Conservation (phyloP, 768 basidiomycete genomes). For the Mycena capillaripes region DNA sequence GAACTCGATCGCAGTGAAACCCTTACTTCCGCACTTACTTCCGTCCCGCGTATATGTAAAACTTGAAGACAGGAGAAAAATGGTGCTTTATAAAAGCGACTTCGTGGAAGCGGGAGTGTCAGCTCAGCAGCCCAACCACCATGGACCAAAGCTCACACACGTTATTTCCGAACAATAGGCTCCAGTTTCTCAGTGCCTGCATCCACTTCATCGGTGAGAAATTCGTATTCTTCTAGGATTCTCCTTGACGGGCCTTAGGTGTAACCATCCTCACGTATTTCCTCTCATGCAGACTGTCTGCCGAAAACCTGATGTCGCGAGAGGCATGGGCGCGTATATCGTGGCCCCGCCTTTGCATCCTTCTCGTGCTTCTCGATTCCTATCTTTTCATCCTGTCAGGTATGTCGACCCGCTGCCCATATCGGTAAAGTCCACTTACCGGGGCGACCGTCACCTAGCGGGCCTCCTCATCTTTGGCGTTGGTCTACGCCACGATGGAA, state of each 20-base stretch:
- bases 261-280: conserved; percentile 25
- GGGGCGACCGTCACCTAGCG: conserved; percentile 40
- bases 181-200: conserved; percentile 3
- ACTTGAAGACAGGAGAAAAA: background rate
- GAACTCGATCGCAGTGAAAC: background rate
- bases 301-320: conserved; percentile 9
- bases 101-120: background rate
- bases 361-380: conserved; percentile 26
- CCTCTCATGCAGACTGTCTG: background rate
- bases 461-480: conserved; percentile 59
- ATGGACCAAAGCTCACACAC: background rate
- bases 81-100: background rate
- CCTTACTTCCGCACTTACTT: background rate
- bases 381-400: conserved; percentile 27
- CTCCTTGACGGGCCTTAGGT: conserved; percentile 4
- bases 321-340: conserved; percentile 10
- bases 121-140: background rate
- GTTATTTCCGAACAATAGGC: background rate
- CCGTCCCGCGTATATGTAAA: background rate
- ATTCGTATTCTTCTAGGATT: background rate
- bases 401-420: background rate
- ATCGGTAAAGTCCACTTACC: background rate
- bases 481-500: conserved; percentile 53
- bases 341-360: conserved; percentile 28
- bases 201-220: conserved; percentile 12